Conservation (phyloP, 345 rosid species). For the Salix exigua region DNA sequence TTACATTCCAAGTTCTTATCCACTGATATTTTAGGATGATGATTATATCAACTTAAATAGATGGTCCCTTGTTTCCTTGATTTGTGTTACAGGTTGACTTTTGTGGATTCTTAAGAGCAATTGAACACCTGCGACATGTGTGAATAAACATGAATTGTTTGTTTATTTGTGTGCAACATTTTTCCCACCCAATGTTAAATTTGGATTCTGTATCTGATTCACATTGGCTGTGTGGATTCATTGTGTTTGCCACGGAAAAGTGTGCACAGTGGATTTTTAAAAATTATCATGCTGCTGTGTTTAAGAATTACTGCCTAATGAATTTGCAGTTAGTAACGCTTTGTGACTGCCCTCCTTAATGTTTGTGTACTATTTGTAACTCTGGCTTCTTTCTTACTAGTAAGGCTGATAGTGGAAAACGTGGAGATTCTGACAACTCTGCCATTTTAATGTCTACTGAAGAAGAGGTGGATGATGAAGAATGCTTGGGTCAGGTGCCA, state of each 20-base stretch:
- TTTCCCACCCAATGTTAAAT: not conserved
- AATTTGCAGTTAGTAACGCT: not conserved
- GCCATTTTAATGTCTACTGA: slow-evolving; percentile 58
- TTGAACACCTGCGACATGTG: not conserved
- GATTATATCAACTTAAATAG: not conserved
- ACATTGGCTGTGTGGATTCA: not conserved
- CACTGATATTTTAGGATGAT: not conserved
- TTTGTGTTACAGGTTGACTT: too few relatives aligned
- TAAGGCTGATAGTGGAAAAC: slow-evolving; percentile 72
- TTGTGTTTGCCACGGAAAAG: not conserved
- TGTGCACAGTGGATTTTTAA: not conserved
- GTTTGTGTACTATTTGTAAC: not conserved
- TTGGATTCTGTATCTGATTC: not conserved
- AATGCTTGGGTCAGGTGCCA: slow-evolving; percentile 56
- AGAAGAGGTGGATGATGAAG: slow-evolving; percentile 46
- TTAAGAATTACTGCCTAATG: not conserved
- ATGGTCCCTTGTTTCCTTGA: too few relatives aligned
- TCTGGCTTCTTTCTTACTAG: not conserved
- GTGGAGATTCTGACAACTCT: slow-evolving; percentile 71
- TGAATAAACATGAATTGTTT: not conserved
- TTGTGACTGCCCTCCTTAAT: not conserved
- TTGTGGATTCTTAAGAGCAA: too few relatives aligned
- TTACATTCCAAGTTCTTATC: not conserved
- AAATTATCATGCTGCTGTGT: not conserved
- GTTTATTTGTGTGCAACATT: not conserved